Base-by-base conservation (phyloP, 1,284 basidiomycete genomes). In the Sporisorium iseilematis-ciliati region DNA sequence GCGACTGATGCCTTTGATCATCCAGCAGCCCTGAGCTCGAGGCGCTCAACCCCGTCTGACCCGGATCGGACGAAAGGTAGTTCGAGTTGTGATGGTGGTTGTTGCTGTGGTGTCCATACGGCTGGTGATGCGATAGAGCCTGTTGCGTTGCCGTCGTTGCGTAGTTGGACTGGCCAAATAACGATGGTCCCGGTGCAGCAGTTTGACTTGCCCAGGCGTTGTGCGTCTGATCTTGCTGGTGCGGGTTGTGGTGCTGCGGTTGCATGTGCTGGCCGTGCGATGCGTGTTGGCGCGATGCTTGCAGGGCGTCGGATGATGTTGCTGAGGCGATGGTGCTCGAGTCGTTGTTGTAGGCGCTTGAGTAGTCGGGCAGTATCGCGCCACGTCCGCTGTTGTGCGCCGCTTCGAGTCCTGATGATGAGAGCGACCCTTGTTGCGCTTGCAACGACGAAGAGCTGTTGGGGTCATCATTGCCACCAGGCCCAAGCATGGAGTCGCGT, bases 171-270 rank as follows among this genome's bases (percentile, higher is more conserved):
- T 68, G 71, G 1, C 65, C 66, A 25, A 74, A 74, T 26, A 74
- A 57, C 29, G 71, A 74, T 2, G 71, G 42, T 8, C 60, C 61
- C 10, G 65, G 48, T 20, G 65, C 65, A 5, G 65, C 62, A 1
- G 65, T 55, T 31, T 65, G 71, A 31, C 51, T 66, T 2, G 64
- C 73, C 64, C 67, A 75, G 3, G 72, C 57, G 14, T 67, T 64
- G 55, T 73, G 70, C 20, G 62, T 59, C 21, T 70, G 67, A 8
- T 69, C 65, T 49, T 61, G 62, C 31, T 75, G 65, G 45, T 75
- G 72, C 53, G 56, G 62, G 23, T 41, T 41, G 29, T 70, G 67
- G 26, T 65, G 65, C 21, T 46, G 55, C 11, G 29, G 57, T 42
- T 69, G 66, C 63, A 59, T 31, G 23, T 74, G 71, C 31, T 75